These are phyloP conservation scores for Ramaria sp. DNA, from an alignment of 768 basidiomycete genomes.

Conservation along the genomic window DNA sequence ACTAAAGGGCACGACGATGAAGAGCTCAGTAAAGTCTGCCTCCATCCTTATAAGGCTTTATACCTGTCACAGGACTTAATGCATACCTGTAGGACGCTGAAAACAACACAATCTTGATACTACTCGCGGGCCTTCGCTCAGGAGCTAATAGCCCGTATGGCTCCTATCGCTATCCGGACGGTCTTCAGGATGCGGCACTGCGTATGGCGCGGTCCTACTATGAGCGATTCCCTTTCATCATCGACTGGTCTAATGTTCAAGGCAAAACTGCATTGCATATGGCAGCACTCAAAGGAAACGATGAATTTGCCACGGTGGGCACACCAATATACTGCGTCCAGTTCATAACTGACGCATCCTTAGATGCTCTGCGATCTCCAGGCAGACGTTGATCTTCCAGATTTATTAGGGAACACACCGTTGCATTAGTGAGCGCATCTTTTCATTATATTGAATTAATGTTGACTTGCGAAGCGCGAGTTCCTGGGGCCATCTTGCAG, in stretches of 20 bases:
- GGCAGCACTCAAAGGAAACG: constrained; percentile 80
- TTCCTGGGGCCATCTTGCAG: constrained; percentile 76
- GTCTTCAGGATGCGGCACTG: constrained; percentile 59
- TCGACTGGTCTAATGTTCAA: constrained; percentile 87
- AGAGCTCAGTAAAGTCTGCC: constrained; percentile 74
- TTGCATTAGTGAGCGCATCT: constrained; percentile 70
- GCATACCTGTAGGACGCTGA: constrained; percentile 60
- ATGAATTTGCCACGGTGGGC: constrained; percentile 76
- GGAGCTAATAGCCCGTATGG: constrained; percentile 34
- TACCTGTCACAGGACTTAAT: constrained; percentile 6
- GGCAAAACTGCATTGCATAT: constrained; percentile 89
- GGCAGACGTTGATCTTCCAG: constrained; percentile 82
- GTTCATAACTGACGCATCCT: not conserved
- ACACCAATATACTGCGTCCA: constrained; percentile 2
- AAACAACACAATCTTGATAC: constrained; percentile 86
- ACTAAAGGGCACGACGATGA: constrained; percentile 85
- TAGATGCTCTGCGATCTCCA: constrained; percentile 88
- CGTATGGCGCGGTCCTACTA: constrained; percentile 84
- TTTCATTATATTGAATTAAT: not conserved
- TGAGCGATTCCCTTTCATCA: constrained; percentile 74
- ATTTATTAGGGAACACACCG: constrained; percentile 86
- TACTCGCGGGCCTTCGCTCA: constrained; percentile 72
- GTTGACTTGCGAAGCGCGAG: constrained; percentile 48
- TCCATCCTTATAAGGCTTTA: not conserved
- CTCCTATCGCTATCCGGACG: constrained; percentile 38